Evolutionary conservation across 495 filamentous ascomycete species (phyloP).

Genomic region (Elasticomyces elasticus): DNA sequence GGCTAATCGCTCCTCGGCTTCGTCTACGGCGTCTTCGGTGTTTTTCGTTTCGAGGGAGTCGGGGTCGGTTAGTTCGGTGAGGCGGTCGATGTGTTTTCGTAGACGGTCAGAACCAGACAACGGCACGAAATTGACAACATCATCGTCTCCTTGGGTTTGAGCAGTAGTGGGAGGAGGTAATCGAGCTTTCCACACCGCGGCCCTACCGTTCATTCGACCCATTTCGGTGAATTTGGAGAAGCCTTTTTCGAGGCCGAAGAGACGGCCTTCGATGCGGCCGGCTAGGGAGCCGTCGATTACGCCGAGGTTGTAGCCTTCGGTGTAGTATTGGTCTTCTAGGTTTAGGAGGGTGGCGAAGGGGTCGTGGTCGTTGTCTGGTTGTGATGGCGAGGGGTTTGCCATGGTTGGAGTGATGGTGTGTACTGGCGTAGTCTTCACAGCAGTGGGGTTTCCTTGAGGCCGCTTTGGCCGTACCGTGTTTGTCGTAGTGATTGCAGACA

Average conservation of each 20-base stretch:
- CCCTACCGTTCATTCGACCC: constrained; percentile 71
- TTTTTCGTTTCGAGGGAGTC: constrained; percentile 69
- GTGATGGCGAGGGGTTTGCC: neutral
- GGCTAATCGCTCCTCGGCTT: constrained; percentile 76
- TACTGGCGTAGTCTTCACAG: too few relatives aligned
- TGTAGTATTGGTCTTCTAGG: constrained; percentile 77
- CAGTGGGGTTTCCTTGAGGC: too few relatives aligned
- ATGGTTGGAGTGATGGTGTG: neutral
- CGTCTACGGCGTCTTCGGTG: constrained; percentile 70
- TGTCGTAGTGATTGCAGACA: too few relatives aligned
- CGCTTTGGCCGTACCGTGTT: too few relatives aligned
- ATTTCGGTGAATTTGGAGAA: constrained; percentile 81
- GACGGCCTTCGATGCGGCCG: constrained; percentile 76
- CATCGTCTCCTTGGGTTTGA: too few relatives aligned
- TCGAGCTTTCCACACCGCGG: constrained; percentile 67
- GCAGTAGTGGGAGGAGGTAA: constrained; percentile 19
- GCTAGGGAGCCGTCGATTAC: constrained; percentile 64
- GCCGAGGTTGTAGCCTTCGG: constrained; percentile 71
- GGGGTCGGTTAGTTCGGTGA: constrained; percentile 69
- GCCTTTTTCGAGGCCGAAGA: constrained; percentile 84
- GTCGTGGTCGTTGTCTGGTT: constrained; percentile 10
- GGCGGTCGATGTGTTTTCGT: constrained; percentile 57
- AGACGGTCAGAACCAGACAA: constrained; percentile 55
- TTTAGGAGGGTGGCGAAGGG: constrained; percentile 60
- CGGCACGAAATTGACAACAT: too few relatives aligned